A percentile compares a stretch with the other conserved stretches of the same genome.
Evolutionary conservation across 495 filamentous ascomycete species (phyloP).

Genomic region (Aspergillus coremiiformis): DNA sequence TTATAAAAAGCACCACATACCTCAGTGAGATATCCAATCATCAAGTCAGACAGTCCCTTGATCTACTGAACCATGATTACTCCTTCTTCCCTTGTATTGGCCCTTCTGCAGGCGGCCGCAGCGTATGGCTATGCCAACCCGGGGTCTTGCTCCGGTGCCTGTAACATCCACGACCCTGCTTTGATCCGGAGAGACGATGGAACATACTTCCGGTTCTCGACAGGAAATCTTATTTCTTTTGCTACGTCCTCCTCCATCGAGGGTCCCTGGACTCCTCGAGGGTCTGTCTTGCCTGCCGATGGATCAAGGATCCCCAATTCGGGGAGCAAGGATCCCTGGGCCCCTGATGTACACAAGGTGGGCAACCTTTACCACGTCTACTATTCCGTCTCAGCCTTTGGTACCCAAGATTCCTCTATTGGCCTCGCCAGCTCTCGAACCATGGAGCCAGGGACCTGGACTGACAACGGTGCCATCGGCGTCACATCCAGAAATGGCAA

Average conservation of each 20-base stretch:
- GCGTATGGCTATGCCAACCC: constrained; percentile 47
- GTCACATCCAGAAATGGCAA: constrained; percentile 39
- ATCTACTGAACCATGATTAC: background rate
- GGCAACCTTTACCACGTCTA: constrained; percentile 58
- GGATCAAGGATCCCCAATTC: constrained; percentile 54
- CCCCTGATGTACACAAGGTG: constrained; percentile 56
- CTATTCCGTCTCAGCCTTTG: constrained; percentile 64
- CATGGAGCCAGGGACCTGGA: constrained; percentile 57
- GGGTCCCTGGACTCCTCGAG: constrained; percentile 60
- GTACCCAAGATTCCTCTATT: constrained; percentile 57
- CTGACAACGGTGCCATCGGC: constrained; percentile 45
- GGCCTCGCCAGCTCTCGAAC: constrained; percentile 58
- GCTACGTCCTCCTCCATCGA: constrained; percentile 50
- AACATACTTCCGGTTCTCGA: constrained; percentile 68
- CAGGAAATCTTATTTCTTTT: constrained; percentile 57
- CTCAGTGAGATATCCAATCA: background rate
- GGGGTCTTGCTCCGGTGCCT: constrained; percentile 50
- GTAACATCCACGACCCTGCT: constrained; percentile 57
- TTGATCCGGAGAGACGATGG: constrained; percentile 58
- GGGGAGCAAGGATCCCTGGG: constrained; percentile 61
- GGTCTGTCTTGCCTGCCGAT: constrained; percentile 49
- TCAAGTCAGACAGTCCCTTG: background rate
- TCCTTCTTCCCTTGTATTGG: background rate
- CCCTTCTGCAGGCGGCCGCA: constrained; percentile 4
- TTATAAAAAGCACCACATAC: background rate